phyloP scores from a whole-genome alignment of 2,329 filamentous ascomycete genomes.

The Colletotrichum orbiculare region DNA sequence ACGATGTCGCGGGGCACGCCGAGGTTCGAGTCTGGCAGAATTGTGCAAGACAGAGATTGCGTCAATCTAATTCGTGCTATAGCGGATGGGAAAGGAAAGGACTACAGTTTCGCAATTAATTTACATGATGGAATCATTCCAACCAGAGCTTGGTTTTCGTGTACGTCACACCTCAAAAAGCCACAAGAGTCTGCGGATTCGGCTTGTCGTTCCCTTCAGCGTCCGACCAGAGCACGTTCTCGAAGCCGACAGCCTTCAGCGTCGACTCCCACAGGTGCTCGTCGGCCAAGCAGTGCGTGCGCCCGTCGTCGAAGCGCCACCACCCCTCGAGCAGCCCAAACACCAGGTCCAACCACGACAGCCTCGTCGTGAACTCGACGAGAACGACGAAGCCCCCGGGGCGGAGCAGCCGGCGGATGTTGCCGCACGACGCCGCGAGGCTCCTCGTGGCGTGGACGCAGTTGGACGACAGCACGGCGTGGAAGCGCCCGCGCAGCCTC shows the following conservation, averaged over 20 bases:
- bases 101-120: too few species aligned
- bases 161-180: too few species aligned
- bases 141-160: too few species aligned
- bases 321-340: conserved; percentile 6
- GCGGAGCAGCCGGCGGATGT: conserved; percentile 1
- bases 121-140: too few species aligned
- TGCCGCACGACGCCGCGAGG: neutral
- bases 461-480: conserved; percentile 8
- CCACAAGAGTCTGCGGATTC: too few species aligned
- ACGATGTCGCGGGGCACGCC: too few species aligned
- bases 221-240: neutral
- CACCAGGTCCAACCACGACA: neutral
- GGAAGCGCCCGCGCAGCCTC: neutral
- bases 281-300: neutral
- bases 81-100: too few species aligned
- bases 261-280: neutral
- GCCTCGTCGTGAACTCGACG: conserved; percentile 1
- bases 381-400: conserved; percentile 1
- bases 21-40: too few species aligned
- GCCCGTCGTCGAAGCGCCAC: neutral
- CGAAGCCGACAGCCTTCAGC: neutral
- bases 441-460: conserved; percentile 9
- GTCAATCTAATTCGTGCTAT: too few species aligned
- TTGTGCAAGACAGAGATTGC: too few species aligned
- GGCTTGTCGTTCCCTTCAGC: neutral